These are phyloP conservation scores for Phytophthora uliginosa DNA, from an alignment of 352 stramenopile species.

Conservation along the genomic window DNA sequence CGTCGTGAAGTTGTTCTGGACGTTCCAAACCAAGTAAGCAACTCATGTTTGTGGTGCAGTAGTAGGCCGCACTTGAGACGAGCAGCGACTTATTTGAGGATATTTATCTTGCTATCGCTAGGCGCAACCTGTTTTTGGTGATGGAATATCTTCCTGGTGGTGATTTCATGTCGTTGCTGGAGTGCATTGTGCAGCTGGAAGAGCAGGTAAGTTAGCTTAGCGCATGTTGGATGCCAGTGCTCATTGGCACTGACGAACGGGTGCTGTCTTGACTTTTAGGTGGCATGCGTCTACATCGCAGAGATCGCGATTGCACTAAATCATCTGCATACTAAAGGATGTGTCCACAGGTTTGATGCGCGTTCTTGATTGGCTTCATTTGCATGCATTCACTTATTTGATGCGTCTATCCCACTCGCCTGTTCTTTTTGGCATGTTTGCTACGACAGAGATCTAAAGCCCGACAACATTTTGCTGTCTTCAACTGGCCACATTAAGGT, in stretches of 20 bases:
- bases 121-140: slow-evolving; percentile 89
- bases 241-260: slow-evolving; percentile 7
- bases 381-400: background rate
- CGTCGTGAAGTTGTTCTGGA: slow-evolving; percentile 93
- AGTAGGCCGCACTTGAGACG: background rate
- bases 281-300: slow-evolving; percentile 89
- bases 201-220: slow-evolving; percentile 61
- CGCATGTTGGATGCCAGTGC: background rate
- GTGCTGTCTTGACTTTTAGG: slow-evolving; percentile 41
- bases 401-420: slow-evolving; percentile 14
- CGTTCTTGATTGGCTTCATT: background rate
- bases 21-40: slow-evolving; percentile 90
- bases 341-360: slow-evolving; percentile 75
- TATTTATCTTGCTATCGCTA: slow-evolving; percentile 24
- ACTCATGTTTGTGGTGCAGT: slow-evolving; percentile 9
- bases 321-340: slow-evolving; percentile 87
- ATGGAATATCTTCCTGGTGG: slow-evolving; percentile 94
- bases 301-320: slow-evolving; percentile 90
- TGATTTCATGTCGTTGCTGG: slow-evolving; percentile 92
- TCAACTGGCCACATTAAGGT: slow-evolving; percentile 91
- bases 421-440: slow-evolving; percentile 17
- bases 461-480: slow-evolving; percentile 93
- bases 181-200: slow-evolving; percentile 91
- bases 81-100: slow-evolving; percentile 25
- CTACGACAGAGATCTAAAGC: slow-evolving; percentile 84